Conservation (phyloP, 257 asterid species). For the Marsdenia floribunda region DNA sequence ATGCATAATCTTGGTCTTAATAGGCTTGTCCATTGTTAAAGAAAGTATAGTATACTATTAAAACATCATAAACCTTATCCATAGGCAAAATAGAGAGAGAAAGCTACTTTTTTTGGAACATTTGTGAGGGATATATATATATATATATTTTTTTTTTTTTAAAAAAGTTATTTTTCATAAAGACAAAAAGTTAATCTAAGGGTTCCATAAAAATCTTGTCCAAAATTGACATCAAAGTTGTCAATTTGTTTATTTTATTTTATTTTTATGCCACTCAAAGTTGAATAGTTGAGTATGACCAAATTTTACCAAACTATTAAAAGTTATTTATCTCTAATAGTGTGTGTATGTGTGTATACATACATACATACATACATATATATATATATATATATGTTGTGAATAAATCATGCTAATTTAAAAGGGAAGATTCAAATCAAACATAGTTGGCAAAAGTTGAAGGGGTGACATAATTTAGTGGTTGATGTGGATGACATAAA, state of each 20-base stretch:
- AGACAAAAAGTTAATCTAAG: background rate
- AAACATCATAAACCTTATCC: background rate
- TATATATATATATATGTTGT: background rate
- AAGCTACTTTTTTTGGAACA: background rate
- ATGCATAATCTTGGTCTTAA: background rate
- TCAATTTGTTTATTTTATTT: too few relatives aligned
- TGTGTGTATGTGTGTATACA: too few relatives aligned
- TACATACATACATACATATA: too few relatives aligned
- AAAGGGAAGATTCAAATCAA: conserved; percentile 6
- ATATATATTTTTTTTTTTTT: background rate
- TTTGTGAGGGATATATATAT: background rate
- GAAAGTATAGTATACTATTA: background rate
- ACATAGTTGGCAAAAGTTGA: conserved; percentile 9
- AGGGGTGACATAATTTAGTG: conserved; percentile 12
- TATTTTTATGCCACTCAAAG: background rate
- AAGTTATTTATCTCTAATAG: background rate
- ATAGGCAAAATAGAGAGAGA: background rate
- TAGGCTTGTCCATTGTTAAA: background rate
- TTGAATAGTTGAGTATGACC: background rate
- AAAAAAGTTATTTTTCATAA: background rate
- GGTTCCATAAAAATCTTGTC: background rate
- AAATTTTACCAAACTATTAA: background rate
- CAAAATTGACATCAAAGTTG: background rate
- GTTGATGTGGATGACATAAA: conserved; percentile 17
- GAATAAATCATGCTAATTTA: background rate